phyloP scores from a whole-genome alignment of 2,329 filamentous ascomycete species.

The Lachnum nothofagi region DNA sequence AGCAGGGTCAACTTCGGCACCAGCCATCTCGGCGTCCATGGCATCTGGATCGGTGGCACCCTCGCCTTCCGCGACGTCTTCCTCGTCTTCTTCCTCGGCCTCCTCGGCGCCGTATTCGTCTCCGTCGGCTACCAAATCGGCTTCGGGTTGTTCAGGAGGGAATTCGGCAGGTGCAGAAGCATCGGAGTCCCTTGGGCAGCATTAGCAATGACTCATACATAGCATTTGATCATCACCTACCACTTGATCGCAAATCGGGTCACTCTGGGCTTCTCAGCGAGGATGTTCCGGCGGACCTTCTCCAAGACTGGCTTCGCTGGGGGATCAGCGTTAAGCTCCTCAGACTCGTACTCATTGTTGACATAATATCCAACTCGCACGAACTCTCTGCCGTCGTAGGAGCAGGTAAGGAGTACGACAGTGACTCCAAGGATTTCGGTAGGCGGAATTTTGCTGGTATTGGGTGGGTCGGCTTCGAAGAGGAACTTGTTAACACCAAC shows the following conservation, averaged over 20 bases:
- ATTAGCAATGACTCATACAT: constrained; percentile 22
- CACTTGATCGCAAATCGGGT: constrained; percentile 98
- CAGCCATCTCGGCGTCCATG: constrained; percentile 68
- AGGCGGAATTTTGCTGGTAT: constrained; percentile 84
- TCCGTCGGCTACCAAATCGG: constrained; percentile 79
- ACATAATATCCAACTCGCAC: constrained; percentile 98
- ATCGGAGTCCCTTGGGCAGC: constrained; percentile 76
- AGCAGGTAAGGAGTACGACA: constrained; percentile 91
- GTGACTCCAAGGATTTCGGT: constrained; percentile 96
- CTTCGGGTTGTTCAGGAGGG: constrained; percentile 95
- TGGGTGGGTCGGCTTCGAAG: constrained; percentile 90
- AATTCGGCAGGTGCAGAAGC: constrained; percentile 93
- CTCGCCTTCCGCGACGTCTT: constrained; percentile 49
- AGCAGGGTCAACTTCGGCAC: constrained; percentile 51
- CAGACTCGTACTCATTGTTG: constrained; percentile 96
- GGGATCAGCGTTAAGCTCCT: constrained; percentile 82
- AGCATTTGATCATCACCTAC: constrained; percentile 47
- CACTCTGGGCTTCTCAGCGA: constrained; percentile 95
- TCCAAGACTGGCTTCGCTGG: constrained; percentile 90
- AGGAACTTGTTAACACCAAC: constrained; percentile 98
- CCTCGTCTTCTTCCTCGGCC: constrained; percentile 66
- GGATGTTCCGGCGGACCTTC: constrained; percentile 83
- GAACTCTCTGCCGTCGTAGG: constrained; percentile 94
- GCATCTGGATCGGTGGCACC: constrained; percentile 38
- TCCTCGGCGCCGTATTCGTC: constrained; percentile 89